Evolutionary conservation across 148 eudicot genomes (phyloP).

Genomic region (Persicaria maculosa): DNA sequence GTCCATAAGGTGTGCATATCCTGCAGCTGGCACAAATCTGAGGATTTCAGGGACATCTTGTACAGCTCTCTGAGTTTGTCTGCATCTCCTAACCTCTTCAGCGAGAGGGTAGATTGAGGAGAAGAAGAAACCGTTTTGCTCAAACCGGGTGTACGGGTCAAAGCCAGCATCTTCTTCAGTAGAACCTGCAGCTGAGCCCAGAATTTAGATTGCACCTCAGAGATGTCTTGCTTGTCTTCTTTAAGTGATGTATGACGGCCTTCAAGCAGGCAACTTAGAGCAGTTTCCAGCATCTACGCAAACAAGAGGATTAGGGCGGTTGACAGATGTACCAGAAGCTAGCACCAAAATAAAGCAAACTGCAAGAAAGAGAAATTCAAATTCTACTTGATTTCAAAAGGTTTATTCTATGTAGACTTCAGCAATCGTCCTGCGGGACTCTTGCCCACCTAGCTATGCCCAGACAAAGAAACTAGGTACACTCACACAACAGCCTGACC

Average conservation of each 20-base stretch:
- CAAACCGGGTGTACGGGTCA: constrained; percentile 33
- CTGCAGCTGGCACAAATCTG: constrained; percentile 53
- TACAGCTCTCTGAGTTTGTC: constrained; percentile 80
- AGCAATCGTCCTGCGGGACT: no score
- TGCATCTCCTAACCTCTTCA: constrained; percentile 45
- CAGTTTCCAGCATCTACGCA: constrained; percentile 71
- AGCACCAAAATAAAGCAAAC: not conserved
- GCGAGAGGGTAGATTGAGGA: constrained; percentile 32
- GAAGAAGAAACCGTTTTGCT: constrained; percentile 31
- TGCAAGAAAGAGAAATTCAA: not conserved
- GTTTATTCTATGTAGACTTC: no score
- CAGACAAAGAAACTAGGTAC: no score
- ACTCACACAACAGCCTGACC: no score
- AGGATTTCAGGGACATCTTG: constrained; percentile 66
- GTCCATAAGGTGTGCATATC: constrained; percentile 61
- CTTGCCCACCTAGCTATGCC: no score
- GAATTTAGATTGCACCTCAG: constrained; percentile 39
- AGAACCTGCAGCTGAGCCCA: constrained; percentile 80
- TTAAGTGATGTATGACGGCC: constrained; percentile 42
- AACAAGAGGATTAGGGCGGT: not conserved
- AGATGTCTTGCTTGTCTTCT: constrained; percentile 21
- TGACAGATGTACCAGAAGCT: not conserved
- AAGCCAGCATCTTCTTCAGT: constrained; percentile 72
- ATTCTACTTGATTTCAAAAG: not conserved
- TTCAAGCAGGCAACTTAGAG: constrained; percentile 64